phyloP scores from a whole-genome alignment of 495 filamentous ascomycete genomes.

The Terfezia boudieri region DNA sequence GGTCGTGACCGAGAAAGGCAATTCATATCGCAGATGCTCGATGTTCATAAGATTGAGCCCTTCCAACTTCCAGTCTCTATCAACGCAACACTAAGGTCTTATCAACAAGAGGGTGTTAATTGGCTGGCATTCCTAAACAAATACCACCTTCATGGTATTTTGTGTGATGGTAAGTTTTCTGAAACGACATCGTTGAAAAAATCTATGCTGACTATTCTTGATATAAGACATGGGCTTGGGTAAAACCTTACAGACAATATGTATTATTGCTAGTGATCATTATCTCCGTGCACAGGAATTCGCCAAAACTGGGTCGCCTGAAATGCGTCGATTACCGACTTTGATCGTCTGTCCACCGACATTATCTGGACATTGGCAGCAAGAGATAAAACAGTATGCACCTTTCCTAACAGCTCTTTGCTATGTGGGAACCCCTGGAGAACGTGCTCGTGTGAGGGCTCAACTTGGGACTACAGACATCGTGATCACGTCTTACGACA shows the following conservation, averaged over 20 bases:
- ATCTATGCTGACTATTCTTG: not conserved
- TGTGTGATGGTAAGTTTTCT: slow-evolving; percentile 43
- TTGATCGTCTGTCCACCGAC: slow-evolving; percentile 92
- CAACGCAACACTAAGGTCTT: slow-evolving; percentile 83
- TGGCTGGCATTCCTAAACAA: slow-evolving; percentile 97
- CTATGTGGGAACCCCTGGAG: slow-evolving; percentile 70
- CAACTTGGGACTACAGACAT: slow-evolving; percentile 58
- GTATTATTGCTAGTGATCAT: slow-evolving; percentile 94
- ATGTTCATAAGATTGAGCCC: slow-evolving; percentile 81
- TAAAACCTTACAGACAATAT: slow-evolving; percentile 90
- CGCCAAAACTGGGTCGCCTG: slow-evolving; percentile 48
- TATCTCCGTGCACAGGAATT: slow-evolving; percentile 81
- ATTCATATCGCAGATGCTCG: slow-evolving; percentile 90
- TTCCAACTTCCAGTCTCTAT: slow-evolving; percentile 89
- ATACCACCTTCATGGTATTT: slow-evolving; percentile 91
- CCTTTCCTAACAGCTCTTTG: slow-evolving; percentile 75
- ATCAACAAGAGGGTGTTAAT: slow-evolving; percentile 97
- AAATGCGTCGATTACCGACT: slow-evolving; percentile 62
- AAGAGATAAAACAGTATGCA: slow-evolving; percentile 84
- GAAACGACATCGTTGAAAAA: not conserved
- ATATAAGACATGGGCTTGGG: slow-evolving; percentile 78
- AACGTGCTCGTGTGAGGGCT: slow-evolving; percentile 45
- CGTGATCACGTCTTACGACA: slow-evolving; percentile 93
- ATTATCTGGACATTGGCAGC: slow-evolving; percentile 96
- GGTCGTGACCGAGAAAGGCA: slow-evolving; percentile 83